Evolutionary conservation across 2,329 filamentous ascomycete genomes (phyloP).

Genomic region (Paramyrothecium roridum): DNA sequence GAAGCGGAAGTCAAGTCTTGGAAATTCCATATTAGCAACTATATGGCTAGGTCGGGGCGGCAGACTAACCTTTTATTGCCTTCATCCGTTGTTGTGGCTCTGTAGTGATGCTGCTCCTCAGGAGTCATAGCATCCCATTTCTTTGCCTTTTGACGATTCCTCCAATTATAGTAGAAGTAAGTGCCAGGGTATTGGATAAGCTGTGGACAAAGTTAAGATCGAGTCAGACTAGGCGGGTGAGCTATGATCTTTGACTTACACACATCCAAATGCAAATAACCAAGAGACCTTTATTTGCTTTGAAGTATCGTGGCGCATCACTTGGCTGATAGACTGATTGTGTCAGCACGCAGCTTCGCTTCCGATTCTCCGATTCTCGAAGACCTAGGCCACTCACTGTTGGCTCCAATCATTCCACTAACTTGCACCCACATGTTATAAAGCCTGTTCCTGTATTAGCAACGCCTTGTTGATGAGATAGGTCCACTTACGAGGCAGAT

Average conservation of each 20-base stretch:
- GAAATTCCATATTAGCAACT: neutral
- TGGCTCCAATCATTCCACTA: constrained; percentile 34
- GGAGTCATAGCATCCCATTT: constrained; percentile 34
- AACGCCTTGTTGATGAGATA: neutral
- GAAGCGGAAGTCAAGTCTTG: neutral
- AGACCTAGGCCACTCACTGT: constrained; percentile 20
- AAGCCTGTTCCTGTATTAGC: constrained; percentile 33
- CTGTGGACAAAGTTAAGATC: constrained; percentile 10
- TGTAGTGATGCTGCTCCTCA: constrained; percentile 38
- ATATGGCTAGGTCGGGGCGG: neutral
- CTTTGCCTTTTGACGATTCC: constrained; percentile 31
- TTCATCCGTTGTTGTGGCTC: constrained; percentile 37
- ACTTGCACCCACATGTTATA: constrained; percentile 48
- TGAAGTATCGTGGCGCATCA: constrained; percentile 32
- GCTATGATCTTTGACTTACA: constrained; percentile 21
- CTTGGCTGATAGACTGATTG: constrained; percentile 28
- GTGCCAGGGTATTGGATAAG: constrained; percentile 31
- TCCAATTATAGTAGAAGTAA: constrained; percentile 34
- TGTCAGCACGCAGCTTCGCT: neutral
- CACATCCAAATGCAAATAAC: constrained; percentile 35
- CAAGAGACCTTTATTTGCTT: constrained; percentile 32
- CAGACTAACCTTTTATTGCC: neutral
- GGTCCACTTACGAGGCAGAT: constrained; percentile 26
- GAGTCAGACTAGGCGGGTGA: too few species aligned
- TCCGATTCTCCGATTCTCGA: neutral